A percentile compares a stretch with the other conserved stretches of the same genome.
Evolutionary conservation across 2,329 filamentous ascomycete species (phyloP).

Genomic region (Thielaviopsis populi): DNA sequence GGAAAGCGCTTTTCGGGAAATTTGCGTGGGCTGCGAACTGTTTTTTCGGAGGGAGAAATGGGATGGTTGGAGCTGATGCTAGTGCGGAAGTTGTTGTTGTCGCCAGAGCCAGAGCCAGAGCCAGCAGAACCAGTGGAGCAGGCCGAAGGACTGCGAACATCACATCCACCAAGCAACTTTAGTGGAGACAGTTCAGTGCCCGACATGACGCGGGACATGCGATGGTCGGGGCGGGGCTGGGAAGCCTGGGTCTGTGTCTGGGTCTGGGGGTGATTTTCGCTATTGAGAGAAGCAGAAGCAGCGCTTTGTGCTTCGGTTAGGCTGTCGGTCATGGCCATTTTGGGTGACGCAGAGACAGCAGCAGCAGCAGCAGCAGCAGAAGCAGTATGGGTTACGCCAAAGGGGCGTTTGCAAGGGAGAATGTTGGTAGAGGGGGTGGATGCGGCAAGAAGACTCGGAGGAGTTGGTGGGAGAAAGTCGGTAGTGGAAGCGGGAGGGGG

Average conservation of each 20-base stretch:
- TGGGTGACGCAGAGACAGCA: not conserved
- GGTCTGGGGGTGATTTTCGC: conserved; percentile 10
- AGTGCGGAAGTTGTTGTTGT: conserved; percentile 17
- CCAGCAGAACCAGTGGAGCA: conserved; percentile 20
- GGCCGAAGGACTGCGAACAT: conserved; percentile 18
- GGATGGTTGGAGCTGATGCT: conserved; percentile 16
- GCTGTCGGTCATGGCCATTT: conserved; percentile 13
- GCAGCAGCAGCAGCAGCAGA: not conserved
- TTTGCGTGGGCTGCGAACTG: conserved; percentile 32
- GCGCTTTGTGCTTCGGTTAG: conserved; percentile 11
- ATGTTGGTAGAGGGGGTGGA: conserved; percentile 9
- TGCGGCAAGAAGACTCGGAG: not conserved
- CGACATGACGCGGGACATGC: conserved; percentile 40
- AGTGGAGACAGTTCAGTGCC: conserved; percentile 43
- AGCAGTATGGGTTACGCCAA: conserved; percentile 4
- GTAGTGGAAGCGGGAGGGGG: not conserved
- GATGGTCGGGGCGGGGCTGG: conserved; percentile 5
- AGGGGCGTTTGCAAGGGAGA: conserved; percentile 14
- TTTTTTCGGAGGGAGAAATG: conserved; percentile 20
- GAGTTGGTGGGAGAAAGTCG: conserved; percentile 7
- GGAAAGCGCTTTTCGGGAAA: conserved; percentile 45
- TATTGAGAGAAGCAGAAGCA: not conserved
- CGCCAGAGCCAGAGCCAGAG: conserved; percentile 15
- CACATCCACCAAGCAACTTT: conserved; percentile 34
- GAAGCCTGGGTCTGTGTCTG: conserved; percentile 8